Conservation (phyloP, 345 rosid genomes). For the Eucalyptus tenuipes region DNA sequence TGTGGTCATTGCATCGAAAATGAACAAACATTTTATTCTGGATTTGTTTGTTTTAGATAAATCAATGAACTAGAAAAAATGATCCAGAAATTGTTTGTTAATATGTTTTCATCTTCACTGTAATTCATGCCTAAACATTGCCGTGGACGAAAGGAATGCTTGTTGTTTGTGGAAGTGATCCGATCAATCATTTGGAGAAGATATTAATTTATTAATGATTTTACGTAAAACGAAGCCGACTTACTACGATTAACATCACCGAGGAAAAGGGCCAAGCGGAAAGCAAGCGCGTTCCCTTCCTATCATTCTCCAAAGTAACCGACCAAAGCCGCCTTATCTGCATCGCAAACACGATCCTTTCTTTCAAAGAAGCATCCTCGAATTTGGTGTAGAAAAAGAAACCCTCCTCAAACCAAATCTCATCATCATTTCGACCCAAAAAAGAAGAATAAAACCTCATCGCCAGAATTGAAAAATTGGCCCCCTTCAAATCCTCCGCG, state of each 20-base stretch:
- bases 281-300: not conserved
- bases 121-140: not conserved
- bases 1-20: rapidly evolving
- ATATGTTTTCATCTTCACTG: not conserved
- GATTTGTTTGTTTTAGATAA: rapidly evolving
- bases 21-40: not conserved
- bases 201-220: not conserved
- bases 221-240: not conserved
- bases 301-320: not conserved
- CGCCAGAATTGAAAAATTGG: not conserved
- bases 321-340: not conserved
- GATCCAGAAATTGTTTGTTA: not conserved
- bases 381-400: not conserved
- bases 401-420: not conserved
- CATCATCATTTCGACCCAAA: not conserved
- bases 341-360: not conserved
- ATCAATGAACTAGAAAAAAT: not conserved
- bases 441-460: not conserved
- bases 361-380: not conserved
- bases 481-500: not conserved
- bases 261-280: not conserved
- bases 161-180: not conserved
- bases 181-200: not conserved
- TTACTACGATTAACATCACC: not conserved
- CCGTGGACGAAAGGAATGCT: not conserved